Conservation (phyloP, 225 moss, liverwort and hornwort species). For the Marchantia paleacea region DNA sequence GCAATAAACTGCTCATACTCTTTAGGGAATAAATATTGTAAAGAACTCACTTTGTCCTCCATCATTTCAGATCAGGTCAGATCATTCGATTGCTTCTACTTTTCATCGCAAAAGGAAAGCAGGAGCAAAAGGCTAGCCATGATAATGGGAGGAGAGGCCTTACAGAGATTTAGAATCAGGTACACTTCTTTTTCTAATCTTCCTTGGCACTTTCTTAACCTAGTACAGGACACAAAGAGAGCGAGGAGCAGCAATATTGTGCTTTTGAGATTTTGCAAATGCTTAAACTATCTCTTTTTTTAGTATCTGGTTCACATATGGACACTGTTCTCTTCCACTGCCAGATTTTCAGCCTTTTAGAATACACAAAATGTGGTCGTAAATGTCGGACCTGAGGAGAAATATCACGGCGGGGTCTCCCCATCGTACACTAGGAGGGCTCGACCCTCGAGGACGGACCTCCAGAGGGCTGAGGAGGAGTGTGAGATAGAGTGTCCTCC, state of each 20-base stretch:
- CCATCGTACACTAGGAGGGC: background rate
- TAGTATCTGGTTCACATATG: background rate
- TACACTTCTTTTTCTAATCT: background rate
- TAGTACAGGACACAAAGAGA: background rate
- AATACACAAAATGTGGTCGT: no score
- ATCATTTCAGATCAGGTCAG: no score
- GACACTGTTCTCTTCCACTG: background rate
- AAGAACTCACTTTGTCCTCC: no score
- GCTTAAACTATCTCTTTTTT: background rate
- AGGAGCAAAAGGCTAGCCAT: no score
- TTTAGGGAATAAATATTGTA: no score
- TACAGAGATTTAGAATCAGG: background rate
- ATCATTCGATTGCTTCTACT: no score
- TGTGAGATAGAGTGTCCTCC: background rate
- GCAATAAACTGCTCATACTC: no score
- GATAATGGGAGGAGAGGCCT: no score
- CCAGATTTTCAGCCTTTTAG: no score
- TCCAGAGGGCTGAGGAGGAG: background rate
- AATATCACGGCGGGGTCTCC: background rate
- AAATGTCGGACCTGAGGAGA: background rate
- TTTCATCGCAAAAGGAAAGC: no score
- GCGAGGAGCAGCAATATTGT: background rate
- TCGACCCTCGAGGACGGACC: constrained; percentile 1
- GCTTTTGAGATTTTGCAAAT: background rate
- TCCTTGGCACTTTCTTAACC: background rate